Percentiles rank a stretch among this genome's conserved stretches.
Evolutionary conservation across 306 rosid species (phyloP).

Genomic region (Betula pendula): DNA sequence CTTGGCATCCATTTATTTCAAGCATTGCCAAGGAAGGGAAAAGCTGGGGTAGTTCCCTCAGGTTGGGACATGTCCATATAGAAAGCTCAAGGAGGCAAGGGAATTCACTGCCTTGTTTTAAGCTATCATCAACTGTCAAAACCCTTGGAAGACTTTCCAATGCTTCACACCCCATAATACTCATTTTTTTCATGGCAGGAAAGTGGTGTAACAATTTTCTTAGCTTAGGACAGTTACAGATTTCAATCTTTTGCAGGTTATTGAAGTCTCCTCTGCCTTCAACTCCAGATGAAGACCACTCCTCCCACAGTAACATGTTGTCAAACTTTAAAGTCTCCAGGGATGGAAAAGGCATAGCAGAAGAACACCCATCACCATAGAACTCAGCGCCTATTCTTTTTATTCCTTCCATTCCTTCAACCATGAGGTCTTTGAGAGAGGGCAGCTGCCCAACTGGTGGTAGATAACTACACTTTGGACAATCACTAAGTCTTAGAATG

Average conservation of each 20-base stretch:
- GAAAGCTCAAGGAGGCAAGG: conserved; percentile 35
- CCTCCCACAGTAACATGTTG: conserved; percentile 32
- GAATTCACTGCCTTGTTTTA: conserved; percentile 16
- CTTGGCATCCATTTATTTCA: conserved; percentile 34
- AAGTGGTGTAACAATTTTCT: conserved; percentile 21
- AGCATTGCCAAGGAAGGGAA: conserved; percentile 31
- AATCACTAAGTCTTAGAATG: conserved; percentile 11
- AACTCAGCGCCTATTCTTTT: conserved; percentile 24
- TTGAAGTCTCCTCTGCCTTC: conserved; percentile 24
- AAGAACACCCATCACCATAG: conserved; percentile 14
- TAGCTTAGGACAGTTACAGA: conserved; percentile 36
- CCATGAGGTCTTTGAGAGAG: conserved; percentile 27
- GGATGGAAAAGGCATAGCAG: conserved; percentile 24
- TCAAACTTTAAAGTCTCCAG: conserved; percentile 32
- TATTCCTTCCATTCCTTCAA: conserved; percentile 31
- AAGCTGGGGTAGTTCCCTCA: conserved; percentile 24
- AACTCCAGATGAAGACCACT: conserved; percentile 35
- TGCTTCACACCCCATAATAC: conserved; percentile 28
- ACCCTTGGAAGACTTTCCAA: conserved; percentile 26
- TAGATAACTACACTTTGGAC: conserved; percentile 25
- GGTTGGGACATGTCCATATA: conserved; percentile 29
- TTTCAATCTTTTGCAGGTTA: conserved; percentile 24
- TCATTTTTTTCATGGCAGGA: conserved; percentile 29
- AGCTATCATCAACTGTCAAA: not conserved
- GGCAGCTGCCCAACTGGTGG: conserved; percentile 42